Evolutionary conservation across 139 green algal genomes (phyloP), one percentile per base, ranked within the genome.

Genomic region (Spirogloea muscicola): DNA sequence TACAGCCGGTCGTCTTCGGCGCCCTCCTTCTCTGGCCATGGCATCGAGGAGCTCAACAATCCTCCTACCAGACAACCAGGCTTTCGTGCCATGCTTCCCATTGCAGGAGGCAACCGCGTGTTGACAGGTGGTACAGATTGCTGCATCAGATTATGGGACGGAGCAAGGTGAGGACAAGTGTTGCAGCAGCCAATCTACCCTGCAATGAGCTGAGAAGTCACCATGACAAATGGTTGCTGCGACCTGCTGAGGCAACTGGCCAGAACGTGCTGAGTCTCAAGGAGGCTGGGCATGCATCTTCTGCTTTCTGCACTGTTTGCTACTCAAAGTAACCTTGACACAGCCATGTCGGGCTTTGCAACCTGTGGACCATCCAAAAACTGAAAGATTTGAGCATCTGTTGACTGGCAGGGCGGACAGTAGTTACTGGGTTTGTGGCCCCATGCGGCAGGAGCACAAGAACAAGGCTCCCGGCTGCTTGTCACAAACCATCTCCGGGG

Each of bases 71-170:
- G 51, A 9, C 65, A 5, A 31, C 27, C 43, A 29, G 74, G 74
- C 16, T 16, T 71, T 10, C 67, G 74, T 31, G 49, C 49, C 7
- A 27, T 81, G 49, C 44, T 81, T 29, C 66, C 64, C 4, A 21
- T 81, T 36, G 18, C 29, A 0, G 64, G 74, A 25, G 74, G 74
- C 36, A 5, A 13, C 36, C 55, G 25, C 5, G 27, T 81, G 9
- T 55, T 81, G n/a, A 81, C 64, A 33, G 74, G 9, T 29, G 74
- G 74, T 41, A 81, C 65, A 4, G 74, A 81, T 48, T 78, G 65
- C 36, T 59, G 74, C 43, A 78, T 81, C 55, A 49, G 74, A 16
- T 38, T 42, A 25, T 81, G 74, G 74, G 69, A 77, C 46, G 37
- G 71, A 10, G 9, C 63, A 10, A 68, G 59, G 59, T 68, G 27